Evolutionary conservation across 371 early-diverging fungal genomes (phyloP), one percentile per base, ranked within the genome.

Genomic region (Mortierella sp.): DNA sequence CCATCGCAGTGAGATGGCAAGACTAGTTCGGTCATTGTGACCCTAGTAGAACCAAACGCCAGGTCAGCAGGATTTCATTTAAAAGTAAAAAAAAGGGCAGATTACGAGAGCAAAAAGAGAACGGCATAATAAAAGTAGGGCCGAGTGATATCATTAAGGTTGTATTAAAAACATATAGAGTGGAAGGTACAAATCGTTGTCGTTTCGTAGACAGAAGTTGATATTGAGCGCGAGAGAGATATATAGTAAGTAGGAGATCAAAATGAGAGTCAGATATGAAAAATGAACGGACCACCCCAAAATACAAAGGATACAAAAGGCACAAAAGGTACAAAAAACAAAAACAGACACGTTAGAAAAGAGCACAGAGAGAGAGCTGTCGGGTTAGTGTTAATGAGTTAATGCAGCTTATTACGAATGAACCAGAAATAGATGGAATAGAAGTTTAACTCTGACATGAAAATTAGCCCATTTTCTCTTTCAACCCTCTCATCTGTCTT

Each of bases 11-110:
- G 79, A 0, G 59, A 66, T 0, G 79, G 79, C 17, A 79, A 35
- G 10, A 79, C 79, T 6, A 79, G 47, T 31, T 79, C 79, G 2
- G 79, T 79, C 79, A 79, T 79, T 40, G 79, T 79, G 32, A 79
- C 79, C 79, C 79, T 79, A 49, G 7, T 47, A 42, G 23, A 26
- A 19, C 29, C 34, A 57, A n/a, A 35, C 45, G 55, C 55, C 29
- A 6, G 23, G 31, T 8, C 13, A 29, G 23, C 51, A 19, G n/a
- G 10, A 12, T 54, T 5, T 10, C 13, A n/a, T 19, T 49, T 13
- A 49, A 7, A n/a, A n/a, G n/a, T n/a, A n/a, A 22, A 7, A 49
- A 23, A n/a, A 7, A n/a, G 15, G 51, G 15, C 1, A 5, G 55
- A 54, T 29, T 23, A 6, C 15, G 31, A 54, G 55, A 23, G 29